Percentiles rank a stretch among this genome's conserved stretches.
phyloP scores from a whole-genome alignment of 768 basidiomycete genomes.

The Serendipita sp. region DNA sequence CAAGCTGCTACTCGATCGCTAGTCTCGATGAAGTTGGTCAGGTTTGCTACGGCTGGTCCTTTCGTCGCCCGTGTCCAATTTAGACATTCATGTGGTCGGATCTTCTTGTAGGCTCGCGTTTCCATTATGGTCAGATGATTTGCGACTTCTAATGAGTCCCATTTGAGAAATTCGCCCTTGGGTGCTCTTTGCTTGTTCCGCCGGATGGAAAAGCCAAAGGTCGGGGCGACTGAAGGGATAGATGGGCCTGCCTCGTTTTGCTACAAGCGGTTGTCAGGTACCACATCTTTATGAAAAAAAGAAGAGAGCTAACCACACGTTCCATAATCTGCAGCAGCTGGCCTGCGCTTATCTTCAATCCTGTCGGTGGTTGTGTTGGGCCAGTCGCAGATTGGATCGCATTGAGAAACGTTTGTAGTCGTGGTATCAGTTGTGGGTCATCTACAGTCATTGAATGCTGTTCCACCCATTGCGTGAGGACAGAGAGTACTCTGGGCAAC shows the following conservation, averaged over 20 bases:
- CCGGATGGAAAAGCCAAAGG: constrained; percentile 8
- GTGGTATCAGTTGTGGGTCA: constrained; percentile 42
- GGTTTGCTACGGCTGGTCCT: constrained; percentile 25
- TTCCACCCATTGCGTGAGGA: constrained; percentile 43
- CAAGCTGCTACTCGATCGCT: constrained; percentile 43
- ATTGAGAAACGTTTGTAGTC: constrained; percentile 39
- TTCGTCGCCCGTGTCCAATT: constrained; percentile 14
- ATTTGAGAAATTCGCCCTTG: constrained; percentile 44
- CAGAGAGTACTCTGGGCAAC: constrained; percentile 7
- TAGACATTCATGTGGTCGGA: constrained; percentile 61
- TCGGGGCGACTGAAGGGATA: background rate
- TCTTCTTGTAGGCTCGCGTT: constrained; percentile 46
- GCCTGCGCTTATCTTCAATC: constrained; percentile 29
- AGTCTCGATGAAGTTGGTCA: constrained; percentile 19
- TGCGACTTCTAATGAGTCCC: constrained; percentile 55
- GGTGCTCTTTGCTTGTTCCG: constrained; percentile 29
- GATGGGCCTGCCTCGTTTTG: background rate
- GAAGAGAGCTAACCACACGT: constrained; percentile 31
- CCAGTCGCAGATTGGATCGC: constrained; percentile 21
- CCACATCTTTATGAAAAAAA: background rate
- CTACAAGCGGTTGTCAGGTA: background rate
- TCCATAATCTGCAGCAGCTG: constrained; percentile 37
- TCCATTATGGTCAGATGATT: constrained; percentile 72
- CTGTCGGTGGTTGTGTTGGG: constrained; percentile 21
- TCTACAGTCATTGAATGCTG: constrained; percentile 45